Percentiles rank a stretch among this genome's conserved stretches.
These are phyloP conservation scores for Eucalyptus cloeziana DNA, from an alignment of 345 rosid genomes.

Conservation along the genomic window DNA sequence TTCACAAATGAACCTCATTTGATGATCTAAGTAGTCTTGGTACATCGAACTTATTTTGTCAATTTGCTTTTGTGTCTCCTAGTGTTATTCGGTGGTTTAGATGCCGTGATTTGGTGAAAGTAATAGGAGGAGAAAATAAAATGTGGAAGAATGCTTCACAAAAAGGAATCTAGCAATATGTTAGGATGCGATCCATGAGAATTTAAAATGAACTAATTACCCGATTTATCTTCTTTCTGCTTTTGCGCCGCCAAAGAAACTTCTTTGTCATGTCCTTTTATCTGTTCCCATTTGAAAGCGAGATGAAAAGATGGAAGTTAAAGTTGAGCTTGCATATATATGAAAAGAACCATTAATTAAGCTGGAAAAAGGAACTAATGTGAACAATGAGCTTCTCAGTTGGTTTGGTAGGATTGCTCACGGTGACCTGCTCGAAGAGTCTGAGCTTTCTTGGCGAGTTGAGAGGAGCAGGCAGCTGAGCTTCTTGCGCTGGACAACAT, in stretches of 20 bases:
- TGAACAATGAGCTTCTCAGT: not conserved
- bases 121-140: not conserved
- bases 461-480: not conserved
- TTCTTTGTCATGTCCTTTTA: not conserved
- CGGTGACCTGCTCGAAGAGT: slow-evolving; percentile 5
- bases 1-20: not conserved
- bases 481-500: not conserved
- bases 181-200: not conserved
- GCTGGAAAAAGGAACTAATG: not conserved
- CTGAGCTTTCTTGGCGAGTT: slow-evolving; percentile 32
- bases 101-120: not conserved
- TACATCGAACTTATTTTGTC: not conserved
- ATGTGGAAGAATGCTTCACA: not conserved
- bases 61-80: not conserved
- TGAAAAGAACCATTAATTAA: not conserved
- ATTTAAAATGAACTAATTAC: not conserved
- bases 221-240: not conserved
- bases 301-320: not conserved
- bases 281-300: not conserved
- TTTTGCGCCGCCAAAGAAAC: not conserved
- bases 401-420: not conserved
- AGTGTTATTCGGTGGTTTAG: not conserved
- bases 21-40: not conserved
- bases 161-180: not conserved
- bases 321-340: not conserved